Evolutionary conservation across 306 rosid genomes (phyloP).

Genomic region (Rubus parviflorus): DNA sequence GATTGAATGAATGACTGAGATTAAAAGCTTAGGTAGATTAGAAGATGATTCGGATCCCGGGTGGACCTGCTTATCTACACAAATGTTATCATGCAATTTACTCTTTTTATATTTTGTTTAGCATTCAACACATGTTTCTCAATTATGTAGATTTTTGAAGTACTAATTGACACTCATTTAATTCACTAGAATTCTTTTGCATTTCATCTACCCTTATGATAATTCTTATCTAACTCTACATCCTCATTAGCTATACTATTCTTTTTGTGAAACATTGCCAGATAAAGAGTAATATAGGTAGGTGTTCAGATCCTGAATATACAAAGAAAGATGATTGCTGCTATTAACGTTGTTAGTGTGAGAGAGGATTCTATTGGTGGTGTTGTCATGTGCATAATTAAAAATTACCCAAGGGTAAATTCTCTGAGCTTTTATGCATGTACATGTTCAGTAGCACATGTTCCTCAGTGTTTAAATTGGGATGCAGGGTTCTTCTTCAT

Average conservation of each 20-base stretch:
- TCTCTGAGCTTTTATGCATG: not conserved
- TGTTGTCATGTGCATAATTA: slow-evolving; percentile 86
- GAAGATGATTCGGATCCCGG: too few species aligned
- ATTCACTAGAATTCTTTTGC: not conserved
- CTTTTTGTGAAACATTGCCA: slow-evolving; percentile 29
- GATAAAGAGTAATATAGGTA: slow-evolving; percentile 90
- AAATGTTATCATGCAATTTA: not conserved
- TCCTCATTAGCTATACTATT: not conserved
- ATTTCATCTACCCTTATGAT: not conserved
- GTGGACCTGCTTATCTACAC: not conserved
- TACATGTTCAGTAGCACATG: not conserved
- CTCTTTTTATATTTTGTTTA: too few species aligned
- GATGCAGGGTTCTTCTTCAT: not conserved
- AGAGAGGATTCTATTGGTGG: slow-evolving; percentile 93
- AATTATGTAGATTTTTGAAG: not conserved
- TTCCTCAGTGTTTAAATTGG: not conserved
- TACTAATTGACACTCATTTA: not conserved
- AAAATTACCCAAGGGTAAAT: slow-evolving; percentile 78
- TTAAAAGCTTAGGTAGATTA: too few species aligned
- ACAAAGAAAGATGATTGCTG: slow-evolving; percentile 93
- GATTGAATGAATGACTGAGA: too few species aligned
- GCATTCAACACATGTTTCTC: too few species aligned
- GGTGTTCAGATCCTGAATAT: slow-evolving; percentile 91
- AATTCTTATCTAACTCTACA: not conserved
- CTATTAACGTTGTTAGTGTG: slow-evolving; percentile 78